Percentiles rank a stretch among this genome's conserved stretches.
These are phyloP conservation scores for Diaporthe velutina DNA, from an alignment of 2,329 filamentous ascomycete genomes.

Conservation along the genomic window DNA sequence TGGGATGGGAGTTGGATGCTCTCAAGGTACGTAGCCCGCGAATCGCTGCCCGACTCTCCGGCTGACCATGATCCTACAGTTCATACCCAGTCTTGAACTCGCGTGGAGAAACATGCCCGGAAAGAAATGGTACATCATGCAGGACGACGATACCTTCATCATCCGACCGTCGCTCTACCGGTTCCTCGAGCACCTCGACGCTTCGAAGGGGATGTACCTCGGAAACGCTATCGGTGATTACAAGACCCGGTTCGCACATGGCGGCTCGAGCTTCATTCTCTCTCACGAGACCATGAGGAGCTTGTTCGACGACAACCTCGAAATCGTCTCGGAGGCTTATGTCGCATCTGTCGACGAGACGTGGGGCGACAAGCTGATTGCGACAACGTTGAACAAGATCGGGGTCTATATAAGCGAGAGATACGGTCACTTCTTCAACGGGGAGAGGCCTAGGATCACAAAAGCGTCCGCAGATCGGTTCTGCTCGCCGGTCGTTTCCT, in stretches of 20 bases:
- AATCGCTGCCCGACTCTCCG: background rate
- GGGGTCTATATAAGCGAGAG: slow-evolving; percentile 69
- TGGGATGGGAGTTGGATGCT: slow-evolving; percentile 64
- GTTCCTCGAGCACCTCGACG: slow-evolving; percentile 64
- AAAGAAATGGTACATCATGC: slow-evolving; percentile 71
- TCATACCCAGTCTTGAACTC: slow-evolving; percentile 67
- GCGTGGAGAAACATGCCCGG: slow-evolving; percentile 62
- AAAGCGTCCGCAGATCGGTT: slow-evolving; percentile 63
- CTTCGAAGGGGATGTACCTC: slow-evolving; percentile 61
- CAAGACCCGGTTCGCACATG: slow-evolving; percentile 67
- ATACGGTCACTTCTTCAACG: slow-evolving; percentile 68
- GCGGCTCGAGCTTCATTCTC: slow-evolving; percentile 66
- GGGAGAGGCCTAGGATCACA: slow-evolving; percentile 63
- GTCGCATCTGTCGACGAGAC: slow-evolving; percentile 62
- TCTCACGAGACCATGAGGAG: slow-evolving; percentile 63
- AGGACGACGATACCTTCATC: slow-evolving; percentile 70
- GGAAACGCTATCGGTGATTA: slow-evolving; percentile 71
- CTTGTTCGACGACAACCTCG: slow-evolving; percentile 57
- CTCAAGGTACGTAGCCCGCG: slow-evolving; percentile 56
- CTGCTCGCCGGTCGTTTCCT: slow-evolving; percentile 67
- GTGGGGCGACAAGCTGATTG: slow-evolving; percentile 67
- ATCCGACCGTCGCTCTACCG: slow-evolving; percentile 61
- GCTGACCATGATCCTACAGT: slow-evolving; percentile 51
- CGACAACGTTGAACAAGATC: slow-evolving; percentile 64
- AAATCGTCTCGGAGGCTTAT: slow-evolving; percentile 59